Conservation (phyloP, 2,329 filamentous ascomycete genomes). For the Penicillium sp. region DNA sequence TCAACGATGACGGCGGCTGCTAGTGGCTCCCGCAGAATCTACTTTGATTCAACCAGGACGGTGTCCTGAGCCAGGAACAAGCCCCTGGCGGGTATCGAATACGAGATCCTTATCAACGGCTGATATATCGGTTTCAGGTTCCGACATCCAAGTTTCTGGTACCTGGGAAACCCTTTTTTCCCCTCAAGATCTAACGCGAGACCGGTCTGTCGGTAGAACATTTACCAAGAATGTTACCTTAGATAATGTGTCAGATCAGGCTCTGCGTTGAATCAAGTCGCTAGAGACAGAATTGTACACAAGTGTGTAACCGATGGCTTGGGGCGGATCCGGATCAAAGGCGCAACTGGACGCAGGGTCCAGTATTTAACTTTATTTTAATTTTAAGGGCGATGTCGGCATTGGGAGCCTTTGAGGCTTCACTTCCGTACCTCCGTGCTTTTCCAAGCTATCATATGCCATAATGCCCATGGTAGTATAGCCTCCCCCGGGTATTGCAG, state of each 20-base stretch:
- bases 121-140: background rate
- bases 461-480: background rate
- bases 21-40: constrained; percentile 1
- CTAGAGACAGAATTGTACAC: background rate
- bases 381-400: background rate
- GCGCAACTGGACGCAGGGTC: background rate
- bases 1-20: constrained; percentile 2
- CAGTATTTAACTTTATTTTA: background rate
- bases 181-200: background rate
- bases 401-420: background rate
- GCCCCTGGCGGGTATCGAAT: background rate
- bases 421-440: background rate
- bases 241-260: background rate
- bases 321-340: background rate
- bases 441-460: background rate
- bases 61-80: constrained; percentile 2
- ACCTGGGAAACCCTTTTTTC: background rate
- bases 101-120: background rate
- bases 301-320: too few species aligned
- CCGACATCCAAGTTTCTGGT: background rate
- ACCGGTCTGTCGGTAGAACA: background rate
- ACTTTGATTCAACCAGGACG: background rate
- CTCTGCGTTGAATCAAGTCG: background rate
- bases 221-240: background rate
- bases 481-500: too few species aligned